phyloP scores from a whole-genome alignment of 208 protist species.

The Spongospora subterranea region DNA sequence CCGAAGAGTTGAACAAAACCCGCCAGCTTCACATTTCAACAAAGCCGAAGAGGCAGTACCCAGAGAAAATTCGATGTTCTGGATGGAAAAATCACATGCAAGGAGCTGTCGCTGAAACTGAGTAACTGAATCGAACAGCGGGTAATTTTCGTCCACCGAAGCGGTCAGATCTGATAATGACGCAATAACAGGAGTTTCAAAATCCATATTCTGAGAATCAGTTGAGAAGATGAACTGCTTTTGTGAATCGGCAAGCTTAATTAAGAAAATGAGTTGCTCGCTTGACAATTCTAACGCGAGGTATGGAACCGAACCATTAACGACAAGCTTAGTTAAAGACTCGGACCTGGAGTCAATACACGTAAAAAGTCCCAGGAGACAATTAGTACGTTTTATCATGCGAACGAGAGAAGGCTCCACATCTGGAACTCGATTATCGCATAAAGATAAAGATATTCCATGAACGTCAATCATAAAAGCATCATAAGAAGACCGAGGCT shows the following conservation, averaged over 20 bases:
- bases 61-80: neutral
- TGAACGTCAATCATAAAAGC: conserved; percentile 29
- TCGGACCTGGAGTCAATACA: neutral
- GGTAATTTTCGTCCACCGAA: no score
- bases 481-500: conserved; percentile 40
- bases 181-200: no score
- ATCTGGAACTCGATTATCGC: neutral
- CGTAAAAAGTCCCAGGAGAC: conserved; percentile 18
- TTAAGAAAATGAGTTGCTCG: no score
- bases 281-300: neutral
- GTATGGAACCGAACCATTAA: conserved; percentile 21
- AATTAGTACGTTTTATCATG: neutral
- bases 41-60: neutral
- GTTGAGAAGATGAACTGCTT: no score
- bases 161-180: no score
- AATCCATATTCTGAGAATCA: no score
- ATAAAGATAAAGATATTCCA: conserved; percentile 16
- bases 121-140: no score
- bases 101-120: neutral
- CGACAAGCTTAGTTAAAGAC: neutral
- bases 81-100: neutral
- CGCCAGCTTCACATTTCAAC: neutral
- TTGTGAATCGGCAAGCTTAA: no score
- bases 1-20: neutral
- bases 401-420: neutral